Evolutionary conservation across 345 rosid genomes (phyloP).

Genomic region (Eucalyptus decipiens): DNA sequence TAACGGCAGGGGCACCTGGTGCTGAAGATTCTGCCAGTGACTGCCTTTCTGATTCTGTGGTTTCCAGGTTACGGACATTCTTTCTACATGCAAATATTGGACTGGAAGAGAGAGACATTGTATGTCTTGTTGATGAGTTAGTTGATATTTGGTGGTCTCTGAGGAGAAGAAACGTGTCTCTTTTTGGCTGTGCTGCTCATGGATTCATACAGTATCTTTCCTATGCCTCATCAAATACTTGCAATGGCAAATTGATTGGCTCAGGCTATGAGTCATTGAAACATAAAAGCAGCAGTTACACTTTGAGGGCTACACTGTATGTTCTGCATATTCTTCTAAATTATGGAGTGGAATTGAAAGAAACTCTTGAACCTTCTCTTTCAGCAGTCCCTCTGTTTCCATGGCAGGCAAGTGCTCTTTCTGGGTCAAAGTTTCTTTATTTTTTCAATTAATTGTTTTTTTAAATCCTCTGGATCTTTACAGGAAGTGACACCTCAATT

Average conservation of each 20-base stretch:
- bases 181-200: constrained; percentile 74
- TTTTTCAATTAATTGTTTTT: not conserved
- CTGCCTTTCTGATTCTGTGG: constrained; percentile 47
- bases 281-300: constrained; percentile 44
- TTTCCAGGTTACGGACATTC: constrained; percentile 40
- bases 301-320: constrained; percentile 71
- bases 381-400: constrained; percentile 67
- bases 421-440: not conserved
- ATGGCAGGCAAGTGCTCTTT: constrained; percentile 65
- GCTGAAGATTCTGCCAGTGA: constrained; percentile 46
- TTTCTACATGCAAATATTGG: constrained; percentile 21
- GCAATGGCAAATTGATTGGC: constrained; percentile 31
- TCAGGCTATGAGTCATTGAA: constrained; percentile 42
- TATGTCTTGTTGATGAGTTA: constrained; percentile 38
- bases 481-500: constrained; percentile 87
- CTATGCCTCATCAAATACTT: constrained; percentile 43
- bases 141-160: constrained; percentile 72
- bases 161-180: constrained; percentile 75
- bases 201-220: constrained; percentile 71
- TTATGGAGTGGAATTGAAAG: constrained; percentile 78
- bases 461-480: not conserved
- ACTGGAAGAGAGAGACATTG: constrained; percentile 27
- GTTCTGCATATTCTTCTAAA: constrained; percentile 73
- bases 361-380: constrained; percentile 64
- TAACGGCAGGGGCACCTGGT: constrained; percentile 57